Percentiles rank a stretch among this genome's conserved stretches.
These are phyloP conservation scores for Rhododendron henanense DNA, from an alignment of 148 eudicot genomes.

Conservation along the genomic window DNA sequence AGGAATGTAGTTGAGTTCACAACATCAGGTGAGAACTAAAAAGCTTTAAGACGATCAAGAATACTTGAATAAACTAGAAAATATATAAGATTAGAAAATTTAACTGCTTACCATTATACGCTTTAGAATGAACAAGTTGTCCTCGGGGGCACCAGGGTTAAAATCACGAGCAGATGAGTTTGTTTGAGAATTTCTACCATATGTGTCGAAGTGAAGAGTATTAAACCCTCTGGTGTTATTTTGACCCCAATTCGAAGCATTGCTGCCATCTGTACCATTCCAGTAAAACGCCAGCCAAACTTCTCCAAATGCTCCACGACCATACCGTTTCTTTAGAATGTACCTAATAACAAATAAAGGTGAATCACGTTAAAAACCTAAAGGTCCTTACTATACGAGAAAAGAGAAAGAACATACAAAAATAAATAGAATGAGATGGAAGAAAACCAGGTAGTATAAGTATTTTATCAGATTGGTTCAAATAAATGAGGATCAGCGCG, in stretches of 20 bases:
- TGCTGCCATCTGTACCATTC: slow-evolving; percentile 57
- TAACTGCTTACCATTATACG: slow-evolving; percentile 75
- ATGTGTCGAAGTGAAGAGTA: slow-evolving; percentile 26
- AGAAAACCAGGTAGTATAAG: not conserved
- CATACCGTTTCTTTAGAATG: slow-evolving; percentile 72
- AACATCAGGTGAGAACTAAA: not conserved
- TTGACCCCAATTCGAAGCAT: slow-evolving; percentile 32
- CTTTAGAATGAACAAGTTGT: slow-evolving; percentile 73
- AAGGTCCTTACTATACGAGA: not conserved
- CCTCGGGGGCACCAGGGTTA: slow-evolving; percentile 30
- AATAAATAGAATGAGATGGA: not conserved
- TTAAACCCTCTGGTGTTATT: slow-evolving; percentile 27
- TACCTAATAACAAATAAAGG: slow-evolving; percentile 45
- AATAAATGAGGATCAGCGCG: not conserved
- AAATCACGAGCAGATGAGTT: slow-evolving; percentile 35
- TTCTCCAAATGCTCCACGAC: slow-evolving; percentile 97
- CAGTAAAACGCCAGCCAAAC: slow-evolving; percentile 99
- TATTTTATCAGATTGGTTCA: not conserved
- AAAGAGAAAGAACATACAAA: not conserved
- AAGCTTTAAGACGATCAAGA: not conserved
- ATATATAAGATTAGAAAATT: not conserved
- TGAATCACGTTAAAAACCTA: not conserved
- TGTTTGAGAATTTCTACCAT: slow-evolving; percentile 26
- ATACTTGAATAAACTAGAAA: not conserved
- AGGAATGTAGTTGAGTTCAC: not conserved